phyloP scores from a whole-genome alignment of 2,329 filamentous ascomycete genomes.

The Claviceps digitariae region DNA sequence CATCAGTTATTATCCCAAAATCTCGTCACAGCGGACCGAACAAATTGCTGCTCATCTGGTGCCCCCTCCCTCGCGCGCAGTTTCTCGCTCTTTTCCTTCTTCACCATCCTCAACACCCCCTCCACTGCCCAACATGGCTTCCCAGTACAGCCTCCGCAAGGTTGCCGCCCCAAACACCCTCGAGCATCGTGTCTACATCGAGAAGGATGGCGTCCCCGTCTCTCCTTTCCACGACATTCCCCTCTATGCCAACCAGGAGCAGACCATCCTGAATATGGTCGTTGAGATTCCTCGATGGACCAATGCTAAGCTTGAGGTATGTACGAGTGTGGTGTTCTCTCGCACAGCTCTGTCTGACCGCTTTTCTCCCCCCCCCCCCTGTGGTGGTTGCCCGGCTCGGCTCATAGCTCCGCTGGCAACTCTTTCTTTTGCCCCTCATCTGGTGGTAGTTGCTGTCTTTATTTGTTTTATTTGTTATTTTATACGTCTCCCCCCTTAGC shows the following conservation, averaged over 20 bases:
- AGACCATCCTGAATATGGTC: constrained; percentile 96
- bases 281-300: constrained; percentile 99
- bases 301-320: constrained; percentile 97
- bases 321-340: constrained; percentile 15
- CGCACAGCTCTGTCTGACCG: neutral
- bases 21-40: constrained; percentile 36
- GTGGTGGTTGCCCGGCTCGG: neutral
- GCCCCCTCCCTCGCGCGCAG: constrained; percentile 7
- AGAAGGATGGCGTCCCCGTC: constrained; percentile 89
- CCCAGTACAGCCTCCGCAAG: constrained; percentile 69
- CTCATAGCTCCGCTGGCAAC: neutral
- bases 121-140: constrained; percentile 34
- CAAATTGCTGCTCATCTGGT: constrained; percentile 44
- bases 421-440: neutral
- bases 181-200: constrained; percentile 94
- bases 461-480: neutral
- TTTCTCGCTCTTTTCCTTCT: constrained; percentile 2
- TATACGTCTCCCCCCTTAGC: neutral
- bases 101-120: constrained; percentile 12
- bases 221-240: constrained; percentile 98
- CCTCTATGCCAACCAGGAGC: constrained; percentile 90
- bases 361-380: neutral
- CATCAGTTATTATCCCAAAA: constrained; percentile 21
- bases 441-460: neutral
- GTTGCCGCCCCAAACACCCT: constrained; percentile 81